Percentiles rank a stretch among this genome's conserved stretches.
phyloP scores from a whole-genome alignment of 2,329 filamentous ascomycete species.

The Chaetomium olivaceum region DNA sequence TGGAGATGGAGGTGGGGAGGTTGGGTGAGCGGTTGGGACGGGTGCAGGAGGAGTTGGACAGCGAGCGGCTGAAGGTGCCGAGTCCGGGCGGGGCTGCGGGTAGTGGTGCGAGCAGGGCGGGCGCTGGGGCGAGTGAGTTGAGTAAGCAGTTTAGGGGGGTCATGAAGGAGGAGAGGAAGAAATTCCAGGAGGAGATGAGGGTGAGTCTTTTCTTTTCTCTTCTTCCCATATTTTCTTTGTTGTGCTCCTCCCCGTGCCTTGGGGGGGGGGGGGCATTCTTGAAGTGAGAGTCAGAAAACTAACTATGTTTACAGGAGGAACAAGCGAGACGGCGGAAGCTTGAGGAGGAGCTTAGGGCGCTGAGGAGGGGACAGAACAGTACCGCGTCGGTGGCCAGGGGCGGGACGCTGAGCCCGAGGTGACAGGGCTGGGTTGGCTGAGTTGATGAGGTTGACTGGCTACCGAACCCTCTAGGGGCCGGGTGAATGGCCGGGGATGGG shows the following conservation, averaged over 20 bases:
- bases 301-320: slow-evolving; percentile 47
- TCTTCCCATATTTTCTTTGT: not conserved
- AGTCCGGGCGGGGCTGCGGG: slow-evolving; percentile 35
- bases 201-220: slow-evolving; percentile 39
- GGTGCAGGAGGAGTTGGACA: slow-evolving; percentile 55
- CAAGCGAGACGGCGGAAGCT: slow-evolving; percentile 49
- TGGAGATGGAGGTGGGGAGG: slow-evolving; percentile 44
- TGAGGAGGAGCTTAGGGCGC: slow-evolving; percentile 51
- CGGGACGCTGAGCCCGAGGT: slow-evolving; percentile 40
- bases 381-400: slow-evolving; percentile 43
- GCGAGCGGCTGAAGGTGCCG: slow-evolving; percentile 48
- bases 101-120: slow-evolving; percentile 36
- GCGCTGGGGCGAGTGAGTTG: slow-evolving; percentile 54
- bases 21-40: slow-evolving; percentile 45
- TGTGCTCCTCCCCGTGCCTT: not conserved
- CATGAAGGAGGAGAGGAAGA: slow-evolving; percentile 59
- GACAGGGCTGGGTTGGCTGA: too few relatives aligned
- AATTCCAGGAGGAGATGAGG: slow-evolving; percentile 56
- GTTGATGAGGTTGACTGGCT: not conserved
- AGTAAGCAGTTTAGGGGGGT: slow-evolving; percentile 58
- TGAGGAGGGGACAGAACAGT: slow-evolving; percentile 40
- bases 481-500: not conserved
- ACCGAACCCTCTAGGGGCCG: too few relatives aligned
- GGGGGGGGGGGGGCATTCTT: not conserved
- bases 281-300: not conserved